These are phyloP conservation scores for Calonectria naviculata DNA, from an alignment of 2,329 filamentous ascomycete genomes.

Conservation along the genomic window DNA sequence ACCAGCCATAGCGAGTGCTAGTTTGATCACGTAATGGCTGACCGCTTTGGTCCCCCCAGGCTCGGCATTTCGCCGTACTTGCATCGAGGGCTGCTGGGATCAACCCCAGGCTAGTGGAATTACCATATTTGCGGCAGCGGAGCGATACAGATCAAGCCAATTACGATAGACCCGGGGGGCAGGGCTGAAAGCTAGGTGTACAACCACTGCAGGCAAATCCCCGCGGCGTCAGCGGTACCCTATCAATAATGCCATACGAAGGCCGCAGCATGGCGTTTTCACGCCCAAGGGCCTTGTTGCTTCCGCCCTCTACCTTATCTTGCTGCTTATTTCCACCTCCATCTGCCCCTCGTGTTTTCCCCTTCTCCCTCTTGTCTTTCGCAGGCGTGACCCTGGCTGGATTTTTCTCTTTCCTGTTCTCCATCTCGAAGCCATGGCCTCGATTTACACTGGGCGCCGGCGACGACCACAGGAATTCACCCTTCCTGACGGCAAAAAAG, in stretches of 20 bases:
- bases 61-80: background rate
- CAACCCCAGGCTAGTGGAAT: background rate
- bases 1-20: too few relatives aligned
- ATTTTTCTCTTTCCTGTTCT: background rate
- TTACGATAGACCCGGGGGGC: conserved; percentile 24
- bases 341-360: conserved; percentile 8
- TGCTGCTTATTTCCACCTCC: conserved; percentile 23
- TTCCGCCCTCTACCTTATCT: conserved; percentile 25
- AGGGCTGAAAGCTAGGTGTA: conserved; percentile 26
- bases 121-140: conserved; percentile 11
- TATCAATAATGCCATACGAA: conserved; percentile 16
- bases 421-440: conserved; percentile 32
- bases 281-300: conserved; percentile 19
- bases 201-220: background rate
- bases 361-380: background rate
- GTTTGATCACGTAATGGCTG: too few relatives aligned
- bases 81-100: background rate
- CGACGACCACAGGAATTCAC: conserved; percentile 63
- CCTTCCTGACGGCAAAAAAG: conserved; percentile 64
- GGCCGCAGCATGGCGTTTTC: conserved; percentile 25
- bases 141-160: conserved; percentile 40
- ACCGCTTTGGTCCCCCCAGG: too few relatives aligned
- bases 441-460: conserved; percentile 32
- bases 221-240: background rate
- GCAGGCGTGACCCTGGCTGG: background rate